Base-by-base conservation (phyloP, 1,139 yeast genomes). In the Torulaspora globosa region DNA sequence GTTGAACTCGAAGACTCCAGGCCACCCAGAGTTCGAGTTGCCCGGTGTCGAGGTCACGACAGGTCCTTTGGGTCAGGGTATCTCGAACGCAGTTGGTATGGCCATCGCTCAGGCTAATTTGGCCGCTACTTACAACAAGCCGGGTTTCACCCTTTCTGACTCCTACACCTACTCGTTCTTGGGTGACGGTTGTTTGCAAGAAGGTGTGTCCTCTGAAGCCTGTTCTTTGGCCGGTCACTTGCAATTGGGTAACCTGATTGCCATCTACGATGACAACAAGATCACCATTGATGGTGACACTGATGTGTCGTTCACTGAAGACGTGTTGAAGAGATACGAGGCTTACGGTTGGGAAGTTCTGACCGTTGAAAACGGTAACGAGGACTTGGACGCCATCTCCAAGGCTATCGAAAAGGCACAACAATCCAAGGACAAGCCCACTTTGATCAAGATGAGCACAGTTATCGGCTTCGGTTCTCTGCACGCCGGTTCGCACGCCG, bases 1-100 rank as follows among this genome's bases (percentile, higher is more conserved):
- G 72, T 72, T 90, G 62, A 76, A 78, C 67, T 90, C 97, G 56
- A 84, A 82, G 73, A 85, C 96, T 55, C 98, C 98, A 45, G 98
- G 98, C 61, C 98, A 92, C 75, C 98, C 98, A 45, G 97, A 92
- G 74, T 78, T 79, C 56, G 76, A 73, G 51, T 65, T 75, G 45
- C 90, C 95, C 48, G 98, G 97, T 67, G 82, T 89, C 49, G 98
- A 94, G 69, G 96, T 90, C 65, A 90, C 98, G 70, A 90, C 98
- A 53, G 99, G 99, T 70, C 98, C 99, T 52, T 80, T 92, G 64
- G 99, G 99, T 68, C 99, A 92, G 75, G 99, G 99, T 82, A 79
- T 92, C 63, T 78, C 85, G 63, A 90, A 90, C 69, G 97, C 97
- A 47, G 96, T 92, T 62, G 99, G 99, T 74, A 68, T 94, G 63